Evolutionary conservation across 257 asterid species (phyloP).

Genomic region (Leonotis leonurus): DNA sequence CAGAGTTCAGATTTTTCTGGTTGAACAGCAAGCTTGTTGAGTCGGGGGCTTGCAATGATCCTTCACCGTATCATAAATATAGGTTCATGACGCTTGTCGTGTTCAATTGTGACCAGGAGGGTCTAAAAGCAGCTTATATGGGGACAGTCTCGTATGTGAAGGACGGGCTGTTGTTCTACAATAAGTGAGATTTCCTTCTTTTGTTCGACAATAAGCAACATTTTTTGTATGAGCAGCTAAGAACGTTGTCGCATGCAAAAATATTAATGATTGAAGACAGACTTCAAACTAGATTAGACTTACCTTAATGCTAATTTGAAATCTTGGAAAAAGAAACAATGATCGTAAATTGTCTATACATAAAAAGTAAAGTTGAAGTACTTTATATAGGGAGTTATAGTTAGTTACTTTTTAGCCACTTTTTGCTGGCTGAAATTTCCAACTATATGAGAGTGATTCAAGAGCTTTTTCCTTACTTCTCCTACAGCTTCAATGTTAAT

Average conservation of each 20-base stretch:
- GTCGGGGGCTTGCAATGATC: constrained; percentile 63
- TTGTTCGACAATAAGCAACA: too few species aligned
- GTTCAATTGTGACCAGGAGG: constrained; percentile 61
- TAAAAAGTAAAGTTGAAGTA: neutral
- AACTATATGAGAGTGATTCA: neutral
- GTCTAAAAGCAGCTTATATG: constrained; percentile 64
- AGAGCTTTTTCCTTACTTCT: neutral
- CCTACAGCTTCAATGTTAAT: neutral
- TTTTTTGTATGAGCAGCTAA: too few species aligned
- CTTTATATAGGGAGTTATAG: neutral
- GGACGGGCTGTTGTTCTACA: constrained; percentile 82
- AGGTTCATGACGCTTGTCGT: constrained; percentile 47
- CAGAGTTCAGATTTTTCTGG: constrained; percentile 94
- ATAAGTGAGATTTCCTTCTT: constrained; percentile 46
- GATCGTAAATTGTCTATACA: neutral
- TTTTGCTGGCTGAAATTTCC: neutral
- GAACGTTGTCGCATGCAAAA: too few species aligned
- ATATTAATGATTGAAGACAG: neutral
- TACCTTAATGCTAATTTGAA: neutral
- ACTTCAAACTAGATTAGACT: neutral
- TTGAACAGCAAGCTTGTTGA: constrained; percentile 76
- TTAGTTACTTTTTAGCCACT: neutral
- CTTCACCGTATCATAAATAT: constrained; percentile 65
- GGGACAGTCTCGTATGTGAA: constrained; percentile 61
- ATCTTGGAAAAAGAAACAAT: neutral